Evolutionary conservation across 2,329 filamentous ascomycete genomes (phyloP).

Genomic region (Monilinia fructigena): DNA sequence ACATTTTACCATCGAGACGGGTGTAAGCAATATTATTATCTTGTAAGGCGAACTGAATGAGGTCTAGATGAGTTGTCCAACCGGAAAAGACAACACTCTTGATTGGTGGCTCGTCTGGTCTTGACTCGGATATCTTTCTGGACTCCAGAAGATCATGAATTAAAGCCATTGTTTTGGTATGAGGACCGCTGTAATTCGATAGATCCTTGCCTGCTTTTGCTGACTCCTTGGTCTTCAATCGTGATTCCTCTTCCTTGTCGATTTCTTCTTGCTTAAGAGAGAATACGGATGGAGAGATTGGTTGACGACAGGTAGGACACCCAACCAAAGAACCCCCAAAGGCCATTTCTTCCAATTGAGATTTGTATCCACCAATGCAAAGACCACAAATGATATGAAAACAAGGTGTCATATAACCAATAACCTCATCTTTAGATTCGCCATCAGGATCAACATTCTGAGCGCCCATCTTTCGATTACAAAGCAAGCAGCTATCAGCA

Average conservation of each 20-base stretch:
- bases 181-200: constrained; percentile 75
- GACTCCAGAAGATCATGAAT: constrained; percentile 69
- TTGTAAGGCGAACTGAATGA: constrained; percentile 80
- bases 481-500: constrained; percentile 69
- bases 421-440: constrained; percentile 56
- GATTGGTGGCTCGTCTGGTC: constrained; percentile 63
- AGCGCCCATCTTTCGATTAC: constrained; percentile 61
- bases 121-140: constrained; percentile 58
- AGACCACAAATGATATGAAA: constrained; percentile 79
- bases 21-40: constrained; percentile 65
- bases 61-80: constrained; percentile 93
- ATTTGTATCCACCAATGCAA: constrained; percentile 64
- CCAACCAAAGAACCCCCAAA: constrained; percentile 46
- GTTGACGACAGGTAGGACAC: constrained; percentile 68
- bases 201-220: constrained; percentile 58
- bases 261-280: constrained; percentile 55
- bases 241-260: constrained; percentile 36
- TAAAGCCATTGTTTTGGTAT: constrained; percentile 86
- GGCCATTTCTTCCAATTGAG: constrained; percentile 48
- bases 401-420: constrained; percentile 82
- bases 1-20: constrained; percentile 91
- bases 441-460: constrained; percentile 57
- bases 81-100: constrained; percentile 94
- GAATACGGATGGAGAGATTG: constrained; percentile 64
- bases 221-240: constrained; percentile 33